Base-by-base conservation (phyloP, 495 filamentous ascomycete genomes). In the Neurospora sp. region DNA sequence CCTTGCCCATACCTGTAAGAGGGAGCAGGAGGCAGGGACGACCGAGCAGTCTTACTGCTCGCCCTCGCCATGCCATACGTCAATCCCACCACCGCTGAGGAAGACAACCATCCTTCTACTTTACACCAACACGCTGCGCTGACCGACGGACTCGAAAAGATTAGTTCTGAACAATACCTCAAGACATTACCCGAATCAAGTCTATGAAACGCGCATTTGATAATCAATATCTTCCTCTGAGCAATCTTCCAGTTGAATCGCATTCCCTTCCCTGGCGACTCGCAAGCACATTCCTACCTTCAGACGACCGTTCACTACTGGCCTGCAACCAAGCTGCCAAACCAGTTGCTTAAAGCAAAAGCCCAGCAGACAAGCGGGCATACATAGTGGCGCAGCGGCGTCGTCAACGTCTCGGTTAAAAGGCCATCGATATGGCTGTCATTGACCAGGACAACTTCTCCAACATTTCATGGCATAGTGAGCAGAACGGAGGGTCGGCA, bases 371-470 rank as follows among this genome's bases (percentile, higher is more conserved):
- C 69, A 38, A n/a, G 70, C 70, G 39, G 16, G 39, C 18, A 39
- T 31, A 27, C 48, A 31, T 31, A 71, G 39, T 31, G 39, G 70
- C 39, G 39, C 27, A 71, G 37, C 70, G 27, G 27, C 27, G 18
- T 46, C 72, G 44, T 70, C 46, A 20, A 38, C 42, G 42, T 44
- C 20, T 54, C 40, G 11, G 70, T 31, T 62, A 62, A 16, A 31
- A 23, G 23, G 31, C 4, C 42, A 72, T 31, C 72, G 77, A 66
- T 37, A 85, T 86, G 85, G 82, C 82, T 59, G 84, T 85, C 74
- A 80, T 85, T 72, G 84, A 84, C 75, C 81, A 84, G 71, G 83
- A 86, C 76, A 84, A 83, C 75, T 86, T 86, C 76, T 86, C 85
- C 76, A 86, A 81, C 71, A 83, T 86, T 71, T 84, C 84, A 2